These are phyloP conservation scores for Raphanus raphanistrum DNA, from an alignment of 345 rosid species.

Conservation along the genomic window DNA sequence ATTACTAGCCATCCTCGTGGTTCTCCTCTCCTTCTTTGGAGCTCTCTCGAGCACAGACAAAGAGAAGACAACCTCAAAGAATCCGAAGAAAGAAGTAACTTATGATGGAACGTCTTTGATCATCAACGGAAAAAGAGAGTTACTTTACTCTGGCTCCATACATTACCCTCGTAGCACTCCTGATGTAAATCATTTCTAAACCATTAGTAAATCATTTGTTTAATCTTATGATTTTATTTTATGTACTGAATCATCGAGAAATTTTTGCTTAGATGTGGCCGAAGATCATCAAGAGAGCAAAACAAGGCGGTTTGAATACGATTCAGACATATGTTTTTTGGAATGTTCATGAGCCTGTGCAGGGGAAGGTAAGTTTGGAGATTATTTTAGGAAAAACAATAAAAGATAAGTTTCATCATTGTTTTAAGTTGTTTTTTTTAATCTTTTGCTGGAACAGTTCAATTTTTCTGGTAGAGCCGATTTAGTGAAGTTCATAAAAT, in stretches of 20 bases:
- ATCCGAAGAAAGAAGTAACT: slow-evolving; percentile 34
- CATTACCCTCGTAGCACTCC: slow-evolving; percentile 49
- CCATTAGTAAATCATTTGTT: neutral
- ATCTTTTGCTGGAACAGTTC: slow-evolving; percentile 42
- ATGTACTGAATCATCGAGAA: neutral
- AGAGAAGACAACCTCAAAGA: slow-evolving; percentile 11
- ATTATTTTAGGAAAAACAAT: slow-evolving; percentile 5
- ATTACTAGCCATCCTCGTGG: slow-evolving; percentile 31
- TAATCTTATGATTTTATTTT: neutral
- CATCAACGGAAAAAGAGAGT: slow-evolving; percentile 41
- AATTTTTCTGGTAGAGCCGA: slow-evolving; percentile 71
- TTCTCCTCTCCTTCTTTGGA: slow-evolving; percentile 30
- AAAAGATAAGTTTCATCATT: neutral
- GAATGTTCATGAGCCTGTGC: slow-evolving; percentile 62
- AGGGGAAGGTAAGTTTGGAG: slow-evolving; percentile 34
- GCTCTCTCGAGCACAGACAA: slow-evolving; percentile 4
- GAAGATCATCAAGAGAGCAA: slow-evolving; percentile 37
- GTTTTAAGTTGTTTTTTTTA: neutral
- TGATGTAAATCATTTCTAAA: slow-evolving; percentile 28
- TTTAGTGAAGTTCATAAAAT: slow-evolving; percentile 72
- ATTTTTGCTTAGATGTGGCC: slow-evolving; percentile 45
- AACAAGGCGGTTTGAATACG: slow-evolving; percentile 60
- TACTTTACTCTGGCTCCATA: slow-evolving; percentile 43
- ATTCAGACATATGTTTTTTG: slow-evolving; percentile 76
- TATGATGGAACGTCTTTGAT: slow-evolving; percentile 45